Evolutionary conservation across 495 filamentous ascomycete species (phyloP).

Genomic region (Margaritispora aquatica): DNA sequence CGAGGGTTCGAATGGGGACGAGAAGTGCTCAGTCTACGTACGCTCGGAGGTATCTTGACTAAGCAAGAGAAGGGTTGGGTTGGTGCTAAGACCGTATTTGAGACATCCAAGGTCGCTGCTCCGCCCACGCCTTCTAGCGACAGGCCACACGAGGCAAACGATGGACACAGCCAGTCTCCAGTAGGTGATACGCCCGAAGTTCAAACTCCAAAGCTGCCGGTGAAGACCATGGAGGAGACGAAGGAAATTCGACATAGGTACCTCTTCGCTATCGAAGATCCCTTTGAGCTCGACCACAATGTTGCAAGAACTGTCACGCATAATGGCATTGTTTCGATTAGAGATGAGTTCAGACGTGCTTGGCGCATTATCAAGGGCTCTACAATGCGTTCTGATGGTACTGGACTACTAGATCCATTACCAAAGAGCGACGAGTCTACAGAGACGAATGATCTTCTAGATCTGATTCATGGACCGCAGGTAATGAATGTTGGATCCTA

Average conservation of each 20-base stretch:
- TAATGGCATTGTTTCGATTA: slow-evolving; percentile 65
- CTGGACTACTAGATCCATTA: slow-evolving; percentile 15
- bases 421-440: neutral
- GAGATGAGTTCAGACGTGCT: slow-evolving; percentile 73
- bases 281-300: slow-evolving; percentile 79
- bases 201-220: slow-evolving; percentile 17
- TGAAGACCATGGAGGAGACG: slow-evolving; percentile 24
- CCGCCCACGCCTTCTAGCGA: slow-evolving; percentile 4
- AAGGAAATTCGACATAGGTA: slow-evolving; percentile 71
- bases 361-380: slow-evolving; percentile 48
- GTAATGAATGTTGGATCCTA: neutral
- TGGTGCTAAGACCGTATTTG: slow-evolving; percentile 52
- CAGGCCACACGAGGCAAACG: neutral
- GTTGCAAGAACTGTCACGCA: slow-evolving; percentile 75
- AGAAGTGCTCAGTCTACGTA: slow-evolving; percentile 66
- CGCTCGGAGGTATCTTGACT: slow-evolving; percentile 55
- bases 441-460: slow-evolving; percentile 9
- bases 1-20: slow-evolving; percentile 64
- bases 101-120: slow-evolving; percentile 14
- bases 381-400: slow-evolving; percentile 5
- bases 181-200: neutral
- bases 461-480: slow-evolving; percentile 15
- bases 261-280: slow-evolving; percentile 81
- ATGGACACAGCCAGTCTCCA: neutral
- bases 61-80: slow-evolving; percentile 76